Evolutionary conservation across 352 stramenopile genomes (phyloP).

Genomic region (Pythium dissimile): DNA sequence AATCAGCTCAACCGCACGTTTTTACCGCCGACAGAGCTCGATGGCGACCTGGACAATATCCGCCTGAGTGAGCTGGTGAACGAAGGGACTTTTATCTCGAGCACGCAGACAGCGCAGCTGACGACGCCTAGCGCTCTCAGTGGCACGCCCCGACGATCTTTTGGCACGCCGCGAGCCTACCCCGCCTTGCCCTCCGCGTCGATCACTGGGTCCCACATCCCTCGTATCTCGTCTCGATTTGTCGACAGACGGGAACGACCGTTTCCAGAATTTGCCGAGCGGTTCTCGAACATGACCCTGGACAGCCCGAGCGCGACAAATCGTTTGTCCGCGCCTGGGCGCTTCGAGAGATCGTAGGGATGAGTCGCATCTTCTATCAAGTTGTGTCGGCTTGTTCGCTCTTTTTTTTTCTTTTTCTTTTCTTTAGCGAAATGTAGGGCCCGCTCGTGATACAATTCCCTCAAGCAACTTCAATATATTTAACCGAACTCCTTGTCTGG

Average conservation of each 20-base stretch:
- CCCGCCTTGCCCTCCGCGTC: conserved; percentile 12
- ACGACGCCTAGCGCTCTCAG: not conserved
- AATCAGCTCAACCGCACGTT: conserved; percentile 20
- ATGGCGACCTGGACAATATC: conserved; percentile 13
- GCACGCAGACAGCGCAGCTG: not conserved
- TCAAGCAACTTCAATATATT: conserved; percentile 29
- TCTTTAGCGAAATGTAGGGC: not conserved
- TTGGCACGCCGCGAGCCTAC: conserved; percentile 16
- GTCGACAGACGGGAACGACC: conserved; percentile 4
- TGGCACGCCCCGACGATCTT: conserved; percentile 14
- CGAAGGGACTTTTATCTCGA: conserved; percentile 10
- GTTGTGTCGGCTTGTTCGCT: too few species aligned
- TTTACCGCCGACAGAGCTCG: conserved; percentile 12
- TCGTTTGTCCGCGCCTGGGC: conserved; percentile 21
- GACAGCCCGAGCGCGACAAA: conserved; percentile 17
- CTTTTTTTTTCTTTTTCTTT: not conserved
- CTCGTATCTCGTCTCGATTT: conserved; percentile 12
- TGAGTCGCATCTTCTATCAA: too few species aligned
- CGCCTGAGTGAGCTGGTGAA: conserved; percentile 21
- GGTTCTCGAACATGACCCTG: conserved; percentile 20
- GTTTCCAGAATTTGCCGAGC: conserved; percentile 11
- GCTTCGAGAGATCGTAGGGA: conserved; percentile 23
- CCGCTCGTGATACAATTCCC: not conserved
- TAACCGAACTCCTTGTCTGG: conserved; percentile 20
- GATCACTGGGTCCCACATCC: conserved; percentile 15